These are phyloP conservation scores for Dryadomyces sulphureus DNA, from an alignment of 2,329 filamentous ascomycete species.

Conservation along the genomic window DNA sequence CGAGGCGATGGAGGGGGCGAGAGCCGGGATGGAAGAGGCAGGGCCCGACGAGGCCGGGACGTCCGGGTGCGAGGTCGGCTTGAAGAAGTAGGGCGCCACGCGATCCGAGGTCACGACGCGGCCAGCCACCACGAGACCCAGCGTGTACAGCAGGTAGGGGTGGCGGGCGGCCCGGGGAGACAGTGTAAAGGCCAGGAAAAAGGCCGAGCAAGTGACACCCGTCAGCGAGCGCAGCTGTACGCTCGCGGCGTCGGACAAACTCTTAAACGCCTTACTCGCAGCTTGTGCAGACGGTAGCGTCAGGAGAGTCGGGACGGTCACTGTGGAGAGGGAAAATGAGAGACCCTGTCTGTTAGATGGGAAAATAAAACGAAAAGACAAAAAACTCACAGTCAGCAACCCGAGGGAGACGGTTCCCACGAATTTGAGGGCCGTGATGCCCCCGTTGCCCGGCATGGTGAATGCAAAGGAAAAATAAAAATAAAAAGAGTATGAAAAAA, in stretches of 20 bases:
- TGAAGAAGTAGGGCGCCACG: constrained; percentile 29
- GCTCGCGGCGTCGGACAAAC: constrained; percentile 47
- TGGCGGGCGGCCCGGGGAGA: constrained; percentile 65
- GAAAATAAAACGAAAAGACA: neutral
- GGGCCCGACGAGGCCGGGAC: constrained; percentile 11
- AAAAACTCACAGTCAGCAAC: constrained; percentile 60
- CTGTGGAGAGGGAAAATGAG: constrained; percentile 66
- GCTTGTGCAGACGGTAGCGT: constrained; percentile 61
- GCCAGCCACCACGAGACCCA: constrained; percentile 50
- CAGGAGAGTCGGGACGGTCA: constrained; percentile 69
- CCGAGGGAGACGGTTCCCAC: constrained; percentile 83
- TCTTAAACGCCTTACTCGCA: constrained; percentile 55
- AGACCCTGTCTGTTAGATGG: constrained; percentile 48
- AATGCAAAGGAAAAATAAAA: neutral
- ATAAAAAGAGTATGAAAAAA: neutral
- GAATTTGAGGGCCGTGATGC: constrained; percentile 74
- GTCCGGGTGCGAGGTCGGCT: constrained; percentile 12
- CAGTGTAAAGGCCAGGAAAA: constrained; percentile 63
- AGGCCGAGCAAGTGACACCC: constrained; percentile 52
- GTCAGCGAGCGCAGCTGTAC: constrained; percentile 54
- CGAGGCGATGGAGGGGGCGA: neutral
- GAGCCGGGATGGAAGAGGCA: constrained; percentile 10
- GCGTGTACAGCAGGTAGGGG: constrained; percentile 82
- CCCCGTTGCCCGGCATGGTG: constrained; percentile 45
- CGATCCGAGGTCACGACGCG: constrained; percentile 35